Base-by-base conservation (phyloP, 768 basidiomycete species). In the Boletus patriciae region DNA sequence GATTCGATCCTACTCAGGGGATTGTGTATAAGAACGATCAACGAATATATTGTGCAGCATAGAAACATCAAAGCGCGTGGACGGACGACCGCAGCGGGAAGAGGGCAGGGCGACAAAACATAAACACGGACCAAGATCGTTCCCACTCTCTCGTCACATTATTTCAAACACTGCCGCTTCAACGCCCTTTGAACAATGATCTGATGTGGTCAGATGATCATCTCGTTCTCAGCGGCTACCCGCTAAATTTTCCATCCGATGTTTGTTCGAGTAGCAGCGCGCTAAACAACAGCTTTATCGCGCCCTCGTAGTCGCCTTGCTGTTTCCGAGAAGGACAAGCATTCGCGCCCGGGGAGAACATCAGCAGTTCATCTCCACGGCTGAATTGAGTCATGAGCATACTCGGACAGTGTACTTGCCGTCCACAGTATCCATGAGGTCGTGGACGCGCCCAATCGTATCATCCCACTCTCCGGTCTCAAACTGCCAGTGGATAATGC, bases 241-340 rank as follows among this genome's bases (percentile, higher is more conserved):
- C 61, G 69, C 65, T 73, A 70, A 61, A 44, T 6, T 46, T 29
- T 11, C 45, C 60, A 45, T 46, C 19, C 1, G 51, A 43, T 9
- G 51, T 49, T 29, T 54, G 50, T 33, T 50, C 47, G n/a, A 63
- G 52, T 19, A 63, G 42, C 19, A 63, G 13, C 0, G 51, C 41
- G 10, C 50, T 54, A 34, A 62, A 62, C 3, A 63, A 60, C 6
- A 57, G 10, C 29, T 48, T 53, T 37, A 62, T 55, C 7, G 63
- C 63, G 7, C 38, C 16, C 6, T 60, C 61, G 6, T 59, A 52
- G 19, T 64, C 52, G 4, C 48, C 61, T 21, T 50, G 23, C 27
- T 55, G 36, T 54, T 46, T 21, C 63, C 63, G 4, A 57, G 46
- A n/a, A 60, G 54, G 23, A 50, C 36, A 21, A 53, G 41, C 61